Evolutionary conservation across 768 basidiomycete genomes (phyloP).

Genomic region (Amanita rubescens): DNA sequence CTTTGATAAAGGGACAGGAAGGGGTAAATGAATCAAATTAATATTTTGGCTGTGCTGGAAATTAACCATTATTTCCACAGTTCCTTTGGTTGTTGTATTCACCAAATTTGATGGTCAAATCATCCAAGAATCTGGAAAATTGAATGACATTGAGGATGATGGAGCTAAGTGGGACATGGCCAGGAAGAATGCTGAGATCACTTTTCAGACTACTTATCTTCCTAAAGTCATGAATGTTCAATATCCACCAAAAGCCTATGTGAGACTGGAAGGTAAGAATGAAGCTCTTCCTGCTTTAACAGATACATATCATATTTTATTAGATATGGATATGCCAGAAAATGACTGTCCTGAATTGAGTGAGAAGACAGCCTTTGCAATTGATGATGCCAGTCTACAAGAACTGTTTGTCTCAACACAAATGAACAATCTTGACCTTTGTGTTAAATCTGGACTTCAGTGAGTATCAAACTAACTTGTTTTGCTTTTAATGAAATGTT

Average conservation of each 20-base stretch:
- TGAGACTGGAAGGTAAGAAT: slow-evolving; percentile 12
- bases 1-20: slow-evolving; percentile 4
- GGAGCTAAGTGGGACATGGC: slow-evolving; percentile 9
- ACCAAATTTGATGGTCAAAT: slow-evolving; percentile 29
- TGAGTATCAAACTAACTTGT: not conserved
- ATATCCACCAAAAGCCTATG: slow-evolving; percentile 13
- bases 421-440: slow-evolving; percentile 15
- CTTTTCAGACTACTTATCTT: slow-evolving; percentile 12
- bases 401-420: slow-evolving; percentile 14
- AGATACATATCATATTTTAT: not conserved
- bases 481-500: not conserved
- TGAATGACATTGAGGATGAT: not conserved
- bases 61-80: slow-evolving; percentile 13
- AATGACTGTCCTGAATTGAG: slow-evolving; percentile 13
- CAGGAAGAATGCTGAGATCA: slow-evolving; percentile 7
- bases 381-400: slow-evolving; percentile 13
- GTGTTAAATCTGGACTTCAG: slow-evolving; percentile 8
- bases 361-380: not conserved
- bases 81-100: slow-evolving; percentile 31
- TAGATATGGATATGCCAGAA: slow-evolving; percentile 15
- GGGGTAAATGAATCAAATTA: not conserved
- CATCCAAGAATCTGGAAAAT: slow-evolving; percentile 11
- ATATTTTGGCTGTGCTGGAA: not conserved
- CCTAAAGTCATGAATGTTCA: slow-evolving; percentile 9
- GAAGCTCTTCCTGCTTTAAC: not conserved